Conservation (phyloP, 257 asterid genomes). For the Forsythia viridissima region DNA sequence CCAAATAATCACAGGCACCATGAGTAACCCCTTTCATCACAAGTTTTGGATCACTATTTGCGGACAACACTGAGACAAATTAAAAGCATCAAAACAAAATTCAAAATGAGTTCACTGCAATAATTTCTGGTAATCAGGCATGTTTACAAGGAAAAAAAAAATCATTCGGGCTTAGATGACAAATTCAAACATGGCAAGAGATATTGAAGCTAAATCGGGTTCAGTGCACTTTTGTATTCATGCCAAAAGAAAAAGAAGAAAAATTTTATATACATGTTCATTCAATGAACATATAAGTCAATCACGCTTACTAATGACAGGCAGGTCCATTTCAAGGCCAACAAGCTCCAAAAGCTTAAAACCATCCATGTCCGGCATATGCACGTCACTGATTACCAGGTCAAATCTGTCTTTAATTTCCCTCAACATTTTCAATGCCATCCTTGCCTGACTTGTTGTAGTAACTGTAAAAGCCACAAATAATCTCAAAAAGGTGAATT, state of each 20-base stretch:
- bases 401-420: constrained; percentile 55
- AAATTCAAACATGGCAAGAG: neutral
- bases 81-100: constrained; percentile 1
- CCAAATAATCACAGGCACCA: constrained; percentile 75
- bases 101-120: neutral
- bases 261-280: too few relatives aligned
- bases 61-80: constrained; percentile 61
- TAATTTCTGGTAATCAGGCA: neutral
- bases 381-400: constrained; percentile 67
- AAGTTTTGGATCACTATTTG: constrained; percentile 47
- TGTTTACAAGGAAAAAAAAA: neutral
- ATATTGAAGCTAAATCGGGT: neutral
- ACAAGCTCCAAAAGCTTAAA: constrained; percentile 66
- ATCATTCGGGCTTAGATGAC: constrained; percentile 2
- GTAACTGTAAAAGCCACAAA: constrained; percentile 41
- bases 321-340: constrained; percentile 69
- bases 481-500: neutral
- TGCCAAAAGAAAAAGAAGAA: neutral
- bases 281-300: neutral
- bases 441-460: constrained; percentile 44
- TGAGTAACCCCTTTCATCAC: constrained; percentile 72
- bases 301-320: constrained; percentile 57
- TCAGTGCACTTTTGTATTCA: neutral
- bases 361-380: constrained; percentile 78
- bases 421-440: constrained; percentile 52